phyloP scores from a whole-genome alignment of 2,329 filamentous ascomycete genomes.

The Zopfia rhizophila region DNA sequence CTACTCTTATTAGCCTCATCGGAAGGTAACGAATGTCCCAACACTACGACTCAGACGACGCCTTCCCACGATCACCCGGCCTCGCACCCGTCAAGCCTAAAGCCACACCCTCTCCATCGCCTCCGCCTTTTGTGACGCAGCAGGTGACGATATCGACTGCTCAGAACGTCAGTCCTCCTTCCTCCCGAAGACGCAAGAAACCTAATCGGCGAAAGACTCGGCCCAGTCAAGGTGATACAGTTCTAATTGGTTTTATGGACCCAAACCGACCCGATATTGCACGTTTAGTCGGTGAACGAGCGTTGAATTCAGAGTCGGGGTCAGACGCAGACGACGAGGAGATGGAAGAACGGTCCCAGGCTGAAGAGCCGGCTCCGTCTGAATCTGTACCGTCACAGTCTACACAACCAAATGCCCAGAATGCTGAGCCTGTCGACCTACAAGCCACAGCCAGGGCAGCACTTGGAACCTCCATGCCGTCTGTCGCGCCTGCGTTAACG shows the following conservation, averaged over 20 bases:
- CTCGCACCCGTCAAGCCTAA: constrained; percentile 56
- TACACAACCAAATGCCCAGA: constrained; percentile 16
- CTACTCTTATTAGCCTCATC: constrained; percentile 34
- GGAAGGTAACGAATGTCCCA: constrained; percentile 40
- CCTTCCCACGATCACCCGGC: constrained; percentile 54
- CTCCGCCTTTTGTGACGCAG: constrained; percentile 51
- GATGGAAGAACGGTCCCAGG: constrained; percentile 36
- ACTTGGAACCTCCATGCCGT: constrained; percentile 12
- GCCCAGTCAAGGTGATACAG: constrained; percentile 70
- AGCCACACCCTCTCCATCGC: constrained; percentile 63
- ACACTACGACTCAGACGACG: constrained; percentile 62
- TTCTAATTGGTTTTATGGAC: constrained; percentile 73
- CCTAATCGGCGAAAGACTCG: constrained; percentile 65
- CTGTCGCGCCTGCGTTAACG: constrained; percentile 12
- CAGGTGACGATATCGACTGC: constrained; percentile 27
- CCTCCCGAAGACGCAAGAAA: constrained; percentile 57
- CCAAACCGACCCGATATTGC: constrained; percentile 74
- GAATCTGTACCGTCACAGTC: constrained; percentile 13
- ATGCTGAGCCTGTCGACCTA: constrained; percentile 20
- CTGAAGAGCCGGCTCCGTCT: constrained; percentile 16
- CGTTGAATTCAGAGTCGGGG: constrained; percentile 59
- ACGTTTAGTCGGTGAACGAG: constrained; percentile 63
- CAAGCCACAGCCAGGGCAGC: constrained; percentile 32
- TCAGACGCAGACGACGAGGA: constrained; percentile 58
- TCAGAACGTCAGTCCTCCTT: constrained; percentile 54